Conservation (phyloP, 345 rosid genomes). For the Gossypium arboreum region DNA sequence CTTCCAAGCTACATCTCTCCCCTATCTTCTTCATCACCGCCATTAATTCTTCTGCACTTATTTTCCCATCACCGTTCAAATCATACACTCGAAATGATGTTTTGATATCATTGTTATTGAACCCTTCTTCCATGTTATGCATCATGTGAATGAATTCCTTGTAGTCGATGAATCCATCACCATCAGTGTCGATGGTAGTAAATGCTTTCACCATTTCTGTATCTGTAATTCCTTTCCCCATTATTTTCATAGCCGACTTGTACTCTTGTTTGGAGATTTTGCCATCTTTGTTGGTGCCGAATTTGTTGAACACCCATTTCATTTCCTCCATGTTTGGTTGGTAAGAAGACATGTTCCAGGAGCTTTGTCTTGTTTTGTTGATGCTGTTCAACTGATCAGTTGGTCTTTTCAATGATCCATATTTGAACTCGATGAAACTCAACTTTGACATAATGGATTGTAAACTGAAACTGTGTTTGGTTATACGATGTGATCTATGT, state of each 20-base stretch:
- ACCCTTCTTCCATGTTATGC: slow-evolving; percentile 30
- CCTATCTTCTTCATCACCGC: slow-evolving; percentile 46
- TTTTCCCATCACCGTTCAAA: slow-evolving; percentile 46
- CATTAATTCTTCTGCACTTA: slow-evolving; percentile 52
- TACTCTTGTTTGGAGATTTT: slow-evolving; percentile 51
- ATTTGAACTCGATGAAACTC: slow-evolving; percentile 27
- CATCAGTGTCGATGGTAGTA: slow-evolving; percentile 38
- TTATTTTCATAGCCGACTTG: slow-evolving; percentile 32
- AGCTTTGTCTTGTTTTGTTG: slow-evolving; percentile 12
- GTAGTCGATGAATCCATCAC: slow-evolving; percentile 53
- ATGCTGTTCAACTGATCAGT: not conserved
- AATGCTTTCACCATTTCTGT: slow-evolving; percentile 36
- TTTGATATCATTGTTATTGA: slow-evolving; percentile 29
- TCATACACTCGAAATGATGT: slow-evolving; percentile 49
- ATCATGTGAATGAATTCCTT: slow-evolving; percentile 46
- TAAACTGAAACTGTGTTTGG: not conserved
- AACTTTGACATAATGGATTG: slow-evolving; percentile 12
- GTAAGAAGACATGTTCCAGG: slow-evolving; percentile 11
- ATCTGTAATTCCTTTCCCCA: slow-evolving; percentile 34
- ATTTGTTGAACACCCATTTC: slow-evolving; percentile 49
- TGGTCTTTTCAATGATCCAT: slow-evolving; percentile 1
- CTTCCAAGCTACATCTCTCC: slow-evolving; percentile 42
- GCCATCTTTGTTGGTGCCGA: slow-evolving; percentile 50
- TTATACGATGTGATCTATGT: not conserved
- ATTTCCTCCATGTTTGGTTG: slow-evolving; percentile 37